A percentile compares a stretch with the other conserved stretches of the same genome.
Evolutionary conservation across 202 grass and related monocot species (phyloP).

Genomic region (Setaria viridis): DNA sequence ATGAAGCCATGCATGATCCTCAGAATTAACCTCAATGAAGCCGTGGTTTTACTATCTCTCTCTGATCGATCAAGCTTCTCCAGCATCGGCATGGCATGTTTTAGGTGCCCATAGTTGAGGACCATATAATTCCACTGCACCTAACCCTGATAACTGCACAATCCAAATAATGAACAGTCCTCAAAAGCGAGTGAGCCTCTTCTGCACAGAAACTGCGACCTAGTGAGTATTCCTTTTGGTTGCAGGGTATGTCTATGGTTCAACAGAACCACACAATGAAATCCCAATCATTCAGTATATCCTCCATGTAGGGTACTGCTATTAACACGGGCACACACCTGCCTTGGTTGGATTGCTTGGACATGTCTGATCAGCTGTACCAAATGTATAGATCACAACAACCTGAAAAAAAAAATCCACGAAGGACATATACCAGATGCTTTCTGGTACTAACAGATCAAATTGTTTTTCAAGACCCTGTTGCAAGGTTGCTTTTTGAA

Average conservation of each 20-base stretch:
- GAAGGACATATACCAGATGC: conserved; percentile 11
- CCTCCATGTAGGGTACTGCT: not conserved
- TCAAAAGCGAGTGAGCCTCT: conserved; percentile 17
- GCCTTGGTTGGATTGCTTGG: conserved; percentile 5
- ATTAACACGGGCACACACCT: not conserved
- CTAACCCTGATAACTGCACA: conserved; percentile 16
- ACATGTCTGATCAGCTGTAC: conserved; percentile 24
- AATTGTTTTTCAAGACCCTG: conserved; percentile 29
- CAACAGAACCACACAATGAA: conserved; percentile 30
- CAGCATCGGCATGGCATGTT: not conserved
- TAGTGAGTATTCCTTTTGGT: not conserved
- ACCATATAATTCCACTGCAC: conserved; percentile 10
- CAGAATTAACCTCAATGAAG: too few relatives aligned
- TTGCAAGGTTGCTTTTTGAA: conserved; percentile 31
- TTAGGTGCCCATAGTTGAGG: not conserved
- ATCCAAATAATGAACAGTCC: conserved; percentile 14
- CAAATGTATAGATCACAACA: conserved; percentile 38
- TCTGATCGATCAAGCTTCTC: not conserved
- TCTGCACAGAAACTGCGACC: not conserved
- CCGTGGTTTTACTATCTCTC: too few relatives aligned
- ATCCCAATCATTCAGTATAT: conserved; percentile 24
- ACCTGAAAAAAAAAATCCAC: conserved; percentile 16
- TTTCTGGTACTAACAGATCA: conserved; percentile 53
- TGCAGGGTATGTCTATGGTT: conserved; percentile 1
- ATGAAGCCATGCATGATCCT: too few relatives aligned